Evolutionary conservation across 2,329 filamentous ascomycete genomes (phyloP).

Genomic region (Periconia macrospinosa): DNA sequence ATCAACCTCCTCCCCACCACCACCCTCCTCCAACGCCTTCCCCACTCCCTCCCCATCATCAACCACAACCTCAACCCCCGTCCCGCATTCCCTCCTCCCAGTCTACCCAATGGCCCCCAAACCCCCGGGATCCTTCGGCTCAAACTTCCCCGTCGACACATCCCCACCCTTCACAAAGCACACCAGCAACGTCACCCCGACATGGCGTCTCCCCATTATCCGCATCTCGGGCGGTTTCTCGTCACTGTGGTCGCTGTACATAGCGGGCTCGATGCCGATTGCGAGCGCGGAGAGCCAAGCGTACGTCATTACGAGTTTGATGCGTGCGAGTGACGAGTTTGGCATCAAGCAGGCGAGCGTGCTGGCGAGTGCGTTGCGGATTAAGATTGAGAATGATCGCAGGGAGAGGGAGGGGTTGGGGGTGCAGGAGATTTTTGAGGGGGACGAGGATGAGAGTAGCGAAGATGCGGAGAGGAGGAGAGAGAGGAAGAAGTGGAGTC

Average conservation of each 20-base stretch:
- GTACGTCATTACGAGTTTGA: constrained; percentile 50
- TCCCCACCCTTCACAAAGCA: neutral
- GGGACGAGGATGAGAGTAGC: neutral
- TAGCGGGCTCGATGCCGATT: constrained; percentile 31
- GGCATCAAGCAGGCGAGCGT: constrained; percentile 38
- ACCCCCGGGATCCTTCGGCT: constrained; percentile 16
- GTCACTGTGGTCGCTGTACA: constrained; percentile 35
- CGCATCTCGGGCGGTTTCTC: constrained; percentile 35
- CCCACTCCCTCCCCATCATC: neutral
- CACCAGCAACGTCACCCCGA: neutral
- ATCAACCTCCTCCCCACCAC: neutral
- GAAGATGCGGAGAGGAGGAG: neutral
- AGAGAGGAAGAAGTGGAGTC: neutral
- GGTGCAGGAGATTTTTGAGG: neutral
- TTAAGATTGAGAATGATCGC: constrained; percentile 20
- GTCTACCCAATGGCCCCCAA: neutral
- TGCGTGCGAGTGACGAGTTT: constrained; percentile 61
- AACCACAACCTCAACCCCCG: neutral
- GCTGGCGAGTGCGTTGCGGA: constrained; percentile 22
- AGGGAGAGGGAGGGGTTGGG: constrained; percentile 1
- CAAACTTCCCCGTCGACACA: constrained; percentile 21
- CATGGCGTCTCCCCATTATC: constrained; percentile 31
- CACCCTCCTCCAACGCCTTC: neutral
- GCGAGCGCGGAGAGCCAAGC: constrained; percentile 25
- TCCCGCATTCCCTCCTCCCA: neutral